Evolutionary conservation across 495 filamentous ascomycete species (phyloP), one percentile per base, ranked within the genome.

Genomic region (Gamarada debralockiae): DNA sequence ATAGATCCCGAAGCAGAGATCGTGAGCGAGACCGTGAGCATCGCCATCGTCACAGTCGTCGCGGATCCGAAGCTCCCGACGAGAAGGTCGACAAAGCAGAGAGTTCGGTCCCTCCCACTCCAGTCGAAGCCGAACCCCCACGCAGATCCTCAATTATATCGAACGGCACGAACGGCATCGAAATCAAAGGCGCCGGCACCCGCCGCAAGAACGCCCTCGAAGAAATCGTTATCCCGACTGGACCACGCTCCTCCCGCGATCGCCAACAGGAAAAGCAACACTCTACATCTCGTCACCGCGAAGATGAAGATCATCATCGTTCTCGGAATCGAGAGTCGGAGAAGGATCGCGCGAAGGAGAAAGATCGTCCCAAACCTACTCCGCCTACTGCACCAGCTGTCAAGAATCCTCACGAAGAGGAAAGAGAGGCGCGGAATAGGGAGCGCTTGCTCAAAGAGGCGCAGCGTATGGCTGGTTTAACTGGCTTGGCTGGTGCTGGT

Each of bases 371-470:
- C 1, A 37, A 57, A 10, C 31, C 62, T 15, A 17, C 59, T 14
- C 47, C 46, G 15, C 29, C 63, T 17, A 21, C 17, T 6, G 21
- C 44, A 13, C 21, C 44, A n/a, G 21, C 42, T 23, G 22, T 10
- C n/a, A 37, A 38, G 13, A 86, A 96, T 62, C 82, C 84, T 0
- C 84, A 92, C 59, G 85, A 86, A 0, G 70, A 85, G 1, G 90
- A 92, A 62, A 83, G 90, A 14, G 86, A 90, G 64, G 82, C 82
- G 12, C 76, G 87, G 13, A 84, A 90, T 53, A 75, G 86, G 10
- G 90, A 92, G 64, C 76, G 90, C 10, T 65, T 92, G 39, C 73
- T 87, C 5, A 87, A 88, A 55, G 90, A 95, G 65, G 77, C 89
- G 43, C 82, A 91, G 65, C 81, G 86, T 15, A 84, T 89, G 41